Percentiles rank a stretch among this genome's conserved stretches.
These are phyloP conservation scores for Fraxinus baroniana DNA, from an alignment of 305 asterid genomes.

Conservation along the genomic window DNA sequence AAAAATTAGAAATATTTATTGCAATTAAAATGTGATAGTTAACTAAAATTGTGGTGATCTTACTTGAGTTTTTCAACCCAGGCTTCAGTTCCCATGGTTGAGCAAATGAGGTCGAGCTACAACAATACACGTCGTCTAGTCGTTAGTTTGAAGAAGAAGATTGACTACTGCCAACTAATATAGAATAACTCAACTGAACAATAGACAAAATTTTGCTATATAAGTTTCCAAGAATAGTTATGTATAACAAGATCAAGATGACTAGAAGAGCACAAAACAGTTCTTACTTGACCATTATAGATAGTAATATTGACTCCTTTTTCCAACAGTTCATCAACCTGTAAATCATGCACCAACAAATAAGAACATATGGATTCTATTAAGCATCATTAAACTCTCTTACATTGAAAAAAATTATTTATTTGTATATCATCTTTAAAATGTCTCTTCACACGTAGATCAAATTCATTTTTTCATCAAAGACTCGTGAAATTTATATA, in stretches of 20 bases:
- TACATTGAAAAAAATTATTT: too few species aligned
- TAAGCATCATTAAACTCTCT: not conserved
- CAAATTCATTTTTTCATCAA: not conserved
- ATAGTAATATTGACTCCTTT: slow-evolving; percentile 78
- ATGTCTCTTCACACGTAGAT: too few species aligned
- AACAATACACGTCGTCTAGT: not conserved
- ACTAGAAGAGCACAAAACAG: not conserved
- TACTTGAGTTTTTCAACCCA: slow-evolving; percentile 92
- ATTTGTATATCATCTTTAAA: not conserved
- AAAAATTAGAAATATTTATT: too few species aligned
- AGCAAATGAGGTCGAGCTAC: slow-evolving; percentile 84
- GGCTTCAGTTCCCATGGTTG: slow-evolving; percentile 88
- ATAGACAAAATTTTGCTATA: not conserved
- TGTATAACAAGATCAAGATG: not conserved
- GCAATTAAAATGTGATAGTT: too few species aligned
- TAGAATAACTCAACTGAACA: not conserved
- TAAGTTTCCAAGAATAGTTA: not conserved
- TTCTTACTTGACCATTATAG: slow-evolving; percentile 85
- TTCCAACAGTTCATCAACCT: slow-evolving; percentile 56
- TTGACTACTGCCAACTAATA: not conserved
- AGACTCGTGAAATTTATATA: not conserved
- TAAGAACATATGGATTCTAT: not conserved
- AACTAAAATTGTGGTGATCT: slow-evolving; percentile 5
- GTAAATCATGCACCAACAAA: not conserved
- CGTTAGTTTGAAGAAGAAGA: not conserved